Base-by-base conservation (phyloP, 352 stramenopile species). In the Saprolegnia parasitica region DNA sequence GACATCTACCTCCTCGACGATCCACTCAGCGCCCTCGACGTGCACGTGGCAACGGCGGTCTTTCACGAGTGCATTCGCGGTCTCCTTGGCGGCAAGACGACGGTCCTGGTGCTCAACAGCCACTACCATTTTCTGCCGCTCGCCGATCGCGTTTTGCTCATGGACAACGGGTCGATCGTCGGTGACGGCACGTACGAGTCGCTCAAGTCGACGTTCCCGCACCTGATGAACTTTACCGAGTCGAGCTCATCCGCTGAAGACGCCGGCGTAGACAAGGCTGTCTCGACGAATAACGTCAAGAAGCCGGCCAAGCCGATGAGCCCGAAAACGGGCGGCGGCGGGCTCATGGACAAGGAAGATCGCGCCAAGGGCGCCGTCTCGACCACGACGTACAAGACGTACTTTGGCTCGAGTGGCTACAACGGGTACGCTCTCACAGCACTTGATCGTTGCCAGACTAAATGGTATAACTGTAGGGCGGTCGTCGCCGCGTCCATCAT, bases 1-100 rank as follows among this genome's bases (percentile, higher is more conserved):
- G 95, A 99, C 66, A 87, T 99, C 49, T 98, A 97, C 76, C 67
- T 99, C 18, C 77, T 99, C 21, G 97, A 99, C 72, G 96, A 99
- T 73, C 89, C 96, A 39, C 76, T 99, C 18, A 93, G 87, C 24
- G 97, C 97, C 6, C 96, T 99, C 0, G 97, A 99, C 78, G 96
- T 90, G 55, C 94, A 99, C 74, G 96, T 99, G 6, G 96, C 88
- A 15, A 86, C 86, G 65, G 88, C 98, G 71, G 87, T 99, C 32
- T 99, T 99, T 71, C 75, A 88, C 9, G 73, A 98, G 54, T 98
- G 93, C 70, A 97, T 99, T 72, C 84, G 87, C 71, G 77, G 78
- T 46, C 77, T 96, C 21, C 75, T 90, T 21, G 77, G 91, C 73
- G 76, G 85, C 72, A 93, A 93, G 70, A 96, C 88, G 11, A 82